Conservation (phyloP, 1,284 basidiomycete species). For the Sporisorium iseilematis-ciliati region DNA sequence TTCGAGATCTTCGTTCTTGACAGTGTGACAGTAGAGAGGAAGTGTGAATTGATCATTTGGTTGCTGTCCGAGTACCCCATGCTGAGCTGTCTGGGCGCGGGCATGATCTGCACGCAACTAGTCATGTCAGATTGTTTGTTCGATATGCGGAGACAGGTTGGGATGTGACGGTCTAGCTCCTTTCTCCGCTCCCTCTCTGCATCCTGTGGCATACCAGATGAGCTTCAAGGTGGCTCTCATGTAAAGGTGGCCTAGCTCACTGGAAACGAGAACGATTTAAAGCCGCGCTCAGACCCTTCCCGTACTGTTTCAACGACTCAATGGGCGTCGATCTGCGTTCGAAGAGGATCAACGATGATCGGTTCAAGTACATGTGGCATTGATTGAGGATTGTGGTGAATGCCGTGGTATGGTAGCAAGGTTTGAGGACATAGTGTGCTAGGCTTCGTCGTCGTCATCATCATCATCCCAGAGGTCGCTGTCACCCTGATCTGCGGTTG, state of each 20-base stretch:
- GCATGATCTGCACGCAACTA: slow-evolving; percentile 3
- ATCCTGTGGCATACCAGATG: too few relatives aligned
- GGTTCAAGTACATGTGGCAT: slow-evolving; percentile 10
- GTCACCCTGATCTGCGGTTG: slow-evolving; percentile 29
- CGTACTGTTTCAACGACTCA: neutral
- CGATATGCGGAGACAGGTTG: slow-evolving; percentile 6
- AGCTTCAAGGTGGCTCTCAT: too few relatives aligned
- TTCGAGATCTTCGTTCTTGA: neutral
- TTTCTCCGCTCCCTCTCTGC: neutral
- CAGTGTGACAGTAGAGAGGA: neutral
- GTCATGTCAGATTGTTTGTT: slow-evolving; percentile 1
- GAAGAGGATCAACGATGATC: neutral
- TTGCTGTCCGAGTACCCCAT: neutral
- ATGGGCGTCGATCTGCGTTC: too few relatives aligned
- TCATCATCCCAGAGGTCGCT: slow-evolving; percentile 54
- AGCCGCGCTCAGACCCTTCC: neutral
- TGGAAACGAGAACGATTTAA: neutral
- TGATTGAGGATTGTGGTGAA: neutral
- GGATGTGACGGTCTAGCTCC: slow-evolving; percentile 10
- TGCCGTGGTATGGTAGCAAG: too few relatives aligned
- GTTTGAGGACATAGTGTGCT: neutral
- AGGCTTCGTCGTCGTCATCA: slow-evolving; percentile 28
- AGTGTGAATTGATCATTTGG: neutral
- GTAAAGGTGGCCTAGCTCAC: neutral
- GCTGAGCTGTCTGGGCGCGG: neutral